Evolutionary conservation across 2,329 filamentous ascomycete species (phyloP).

Genomic region (Cercospora zeina): DNA sequence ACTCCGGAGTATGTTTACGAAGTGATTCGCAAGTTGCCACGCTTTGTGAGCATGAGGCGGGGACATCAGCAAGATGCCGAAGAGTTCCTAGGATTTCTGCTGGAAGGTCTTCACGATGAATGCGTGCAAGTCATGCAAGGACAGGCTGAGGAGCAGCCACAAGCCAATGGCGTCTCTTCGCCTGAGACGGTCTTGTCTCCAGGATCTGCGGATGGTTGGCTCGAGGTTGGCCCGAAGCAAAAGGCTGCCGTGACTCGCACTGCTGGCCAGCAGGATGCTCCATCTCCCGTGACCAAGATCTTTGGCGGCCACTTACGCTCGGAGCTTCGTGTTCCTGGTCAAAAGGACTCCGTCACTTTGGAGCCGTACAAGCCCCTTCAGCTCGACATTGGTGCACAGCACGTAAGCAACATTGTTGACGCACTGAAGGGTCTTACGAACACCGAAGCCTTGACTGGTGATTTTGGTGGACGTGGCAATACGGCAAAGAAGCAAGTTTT

Average conservation of each 20-base stretch:
- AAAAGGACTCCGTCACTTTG: constrained; percentile 86
- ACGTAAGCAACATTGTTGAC: constrained; percentile 88
- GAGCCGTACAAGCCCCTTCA: constrained; percentile 94
- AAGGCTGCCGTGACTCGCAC: constrained; percentile 82
- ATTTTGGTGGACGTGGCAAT: constrained; percentile 76
- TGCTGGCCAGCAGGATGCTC: constrained; percentile 58
- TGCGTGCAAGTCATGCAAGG: constrained; percentile 70
- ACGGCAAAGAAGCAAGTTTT: constrained; percentile 87
- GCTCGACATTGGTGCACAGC: constrained; percentile 83
- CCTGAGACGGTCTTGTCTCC: constrained; percentile 47
- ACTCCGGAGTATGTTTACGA: constrained; percentile 95
- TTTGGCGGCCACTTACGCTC: constrained; percentile 91
- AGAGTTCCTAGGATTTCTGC: constrained; percentile 89
- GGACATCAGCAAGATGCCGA: constrained; percentile 98
- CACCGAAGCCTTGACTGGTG: constrained; percentile 79
- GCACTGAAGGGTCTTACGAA: constrained; percentile 82
- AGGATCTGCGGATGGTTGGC: constrained; percentile 65
- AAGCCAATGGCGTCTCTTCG: constrained; percentile 41
- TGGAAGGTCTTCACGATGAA: constrained; percentile 92
- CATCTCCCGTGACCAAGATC: constrained; percentile 85
- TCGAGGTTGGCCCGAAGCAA: constrained; percentile 91
- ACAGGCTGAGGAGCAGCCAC: constrained; percentile 35
- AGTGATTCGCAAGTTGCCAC: constrained; percentile 79
- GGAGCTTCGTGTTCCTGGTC: constrained; percentile 80
- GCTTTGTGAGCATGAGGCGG: constrained; percentile 91